These are phyloP conservation scores for Sclerotinia minor DNA, from an alignment of 2,329 filamentous ascomycete genomes.

Conservation along the genomic window DNA sequence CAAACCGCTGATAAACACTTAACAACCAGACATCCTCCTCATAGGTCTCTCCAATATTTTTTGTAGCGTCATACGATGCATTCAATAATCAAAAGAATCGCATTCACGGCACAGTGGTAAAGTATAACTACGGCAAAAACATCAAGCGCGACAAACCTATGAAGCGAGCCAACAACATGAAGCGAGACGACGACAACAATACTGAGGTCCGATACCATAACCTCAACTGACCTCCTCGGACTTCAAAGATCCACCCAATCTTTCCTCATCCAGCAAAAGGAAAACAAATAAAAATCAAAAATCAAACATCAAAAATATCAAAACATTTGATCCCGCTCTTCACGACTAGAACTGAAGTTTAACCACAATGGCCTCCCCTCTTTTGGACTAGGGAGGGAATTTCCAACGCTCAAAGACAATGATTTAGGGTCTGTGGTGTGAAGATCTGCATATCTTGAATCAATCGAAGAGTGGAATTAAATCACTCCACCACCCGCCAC, in stretches of 20 bases:
- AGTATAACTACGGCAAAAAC: background rate
- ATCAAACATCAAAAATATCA: background rate
- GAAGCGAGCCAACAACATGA: background rate
- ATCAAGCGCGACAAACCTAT: background rate
- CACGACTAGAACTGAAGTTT: background rate
- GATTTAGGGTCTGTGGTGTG: background rate
- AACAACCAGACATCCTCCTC: no score
- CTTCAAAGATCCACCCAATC: conserved; percentile 42
- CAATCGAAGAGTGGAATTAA: conserved; percentile 1
- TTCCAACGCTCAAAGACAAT: no score
- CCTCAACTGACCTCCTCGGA: conserved; percentile 38
- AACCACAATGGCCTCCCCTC: no score
- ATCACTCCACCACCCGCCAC: conserved; percentile 3
- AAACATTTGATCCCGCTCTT: background rate
- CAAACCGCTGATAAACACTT: background rate
- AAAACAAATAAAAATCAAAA: background rate
- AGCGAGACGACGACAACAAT: conserved; percentile 5
- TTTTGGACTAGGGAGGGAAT: no score
- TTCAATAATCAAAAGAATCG: background rate
- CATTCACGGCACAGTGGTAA: background rate
- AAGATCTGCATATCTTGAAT: background rate
- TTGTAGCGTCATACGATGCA: accelerated
- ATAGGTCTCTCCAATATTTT: background rate
- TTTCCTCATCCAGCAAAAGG: conserved; percentile 31
- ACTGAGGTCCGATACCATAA: conserved; percentile 25